These are phyloP conservation scores for Herpetomonas muscarum DNA, from an alignment of 208 protist species.

Conservation along the genomic window DNA sequence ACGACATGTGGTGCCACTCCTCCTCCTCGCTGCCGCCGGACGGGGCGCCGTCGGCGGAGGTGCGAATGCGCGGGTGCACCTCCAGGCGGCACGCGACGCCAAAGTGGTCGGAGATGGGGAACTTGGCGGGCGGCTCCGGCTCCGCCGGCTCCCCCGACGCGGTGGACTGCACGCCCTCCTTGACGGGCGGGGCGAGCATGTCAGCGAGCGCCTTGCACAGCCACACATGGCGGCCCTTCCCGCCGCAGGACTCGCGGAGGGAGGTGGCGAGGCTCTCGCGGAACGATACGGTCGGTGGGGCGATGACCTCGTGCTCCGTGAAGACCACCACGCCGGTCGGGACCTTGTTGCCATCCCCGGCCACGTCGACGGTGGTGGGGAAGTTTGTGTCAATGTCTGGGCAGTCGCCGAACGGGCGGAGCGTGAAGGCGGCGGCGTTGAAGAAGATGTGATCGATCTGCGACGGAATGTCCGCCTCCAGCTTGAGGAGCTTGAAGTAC, in stretches of 20 bases:
- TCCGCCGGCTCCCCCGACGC: too few species aligned
- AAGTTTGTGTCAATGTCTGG: slow-evolving; percentile 48
- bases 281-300: slow-evolving; percentile 11
- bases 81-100: slow-evolving; percentile 70
- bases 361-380: slow-evolving; percentile 25
- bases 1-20: neutral
- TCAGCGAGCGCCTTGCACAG: too few species aligned
- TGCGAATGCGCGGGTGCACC: slow-evolving; percentile 12
- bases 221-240: neutral
- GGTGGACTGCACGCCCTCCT: too few species aligned
- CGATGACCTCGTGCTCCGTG: slow-evolving; percentile 50
- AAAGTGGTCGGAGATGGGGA: slow-evolving; percentile 84
- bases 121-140: slow-evolving; percentile 12
- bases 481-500: slow-evolving; percentile 71
- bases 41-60: neutral
- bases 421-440: slow-evolving; percentile 32
- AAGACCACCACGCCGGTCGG: slow-evolving; percentile 78
- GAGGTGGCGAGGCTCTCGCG: slow-evolving; percentile 3
- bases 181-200: too few species aligned
- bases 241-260: neutral
- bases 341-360: slow-evolving; percentile 11
- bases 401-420: slow-evolving; percentile 65
- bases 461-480: slow-evolving; percentile 63
- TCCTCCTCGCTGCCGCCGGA: slow-evolving; percentile 5
- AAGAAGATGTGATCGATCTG: slow-evolving; percentile 90